A percentile compares a stretch with the other conserved stretches of the same genome.
Conservation (phyloP, 768 basidiomycete species). For the Austroboletus eburneus region DNA sequence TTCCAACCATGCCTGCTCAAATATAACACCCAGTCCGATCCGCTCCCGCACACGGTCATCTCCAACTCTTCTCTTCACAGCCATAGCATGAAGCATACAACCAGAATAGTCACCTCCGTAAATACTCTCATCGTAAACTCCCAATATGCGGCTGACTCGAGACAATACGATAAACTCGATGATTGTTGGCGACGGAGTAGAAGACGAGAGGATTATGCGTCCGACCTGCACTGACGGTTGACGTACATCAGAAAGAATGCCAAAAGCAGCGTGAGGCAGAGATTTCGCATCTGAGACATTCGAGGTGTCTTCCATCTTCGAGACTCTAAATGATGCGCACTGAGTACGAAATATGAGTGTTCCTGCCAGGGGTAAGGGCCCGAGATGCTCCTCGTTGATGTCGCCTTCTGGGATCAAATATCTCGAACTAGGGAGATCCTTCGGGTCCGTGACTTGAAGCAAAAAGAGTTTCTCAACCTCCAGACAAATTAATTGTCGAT, state of each 20-base stretch:
- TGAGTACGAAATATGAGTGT: conserved; percentile 25
- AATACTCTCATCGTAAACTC: conserved; percentile 10
- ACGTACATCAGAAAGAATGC: conserved; percentile 1
- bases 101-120: conserved; percentile 13
- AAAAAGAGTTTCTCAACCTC: conserved; percentile 3
- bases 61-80: conserved; percentile 1
- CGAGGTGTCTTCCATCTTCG: background rate
- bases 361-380: conserved; percentile 7
- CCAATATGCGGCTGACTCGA: background rate
- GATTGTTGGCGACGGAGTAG: conserved; percentile 2
- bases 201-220: conserved; percentile 14
- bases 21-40: background rate
- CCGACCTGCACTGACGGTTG: conserved; percentile 3
- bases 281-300: background rate
- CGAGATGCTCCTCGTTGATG: background rate
- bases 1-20: background rate
- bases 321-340: conserved; percentile 9
- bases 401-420: background rate
- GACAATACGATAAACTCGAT: conserved; percentile 22
- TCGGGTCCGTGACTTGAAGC: background rate
- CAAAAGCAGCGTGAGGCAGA: conserved; percentile 8
- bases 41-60: background rate
- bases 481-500: conserved; percentile 5
- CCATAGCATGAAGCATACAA: conserved; percentile 21
- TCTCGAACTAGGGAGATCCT: conserved; percentile 1